phyloP scores from a whole-genome alignment of 1,284 basidiomycete species.

The Irpex rosettiformis region DNA sequence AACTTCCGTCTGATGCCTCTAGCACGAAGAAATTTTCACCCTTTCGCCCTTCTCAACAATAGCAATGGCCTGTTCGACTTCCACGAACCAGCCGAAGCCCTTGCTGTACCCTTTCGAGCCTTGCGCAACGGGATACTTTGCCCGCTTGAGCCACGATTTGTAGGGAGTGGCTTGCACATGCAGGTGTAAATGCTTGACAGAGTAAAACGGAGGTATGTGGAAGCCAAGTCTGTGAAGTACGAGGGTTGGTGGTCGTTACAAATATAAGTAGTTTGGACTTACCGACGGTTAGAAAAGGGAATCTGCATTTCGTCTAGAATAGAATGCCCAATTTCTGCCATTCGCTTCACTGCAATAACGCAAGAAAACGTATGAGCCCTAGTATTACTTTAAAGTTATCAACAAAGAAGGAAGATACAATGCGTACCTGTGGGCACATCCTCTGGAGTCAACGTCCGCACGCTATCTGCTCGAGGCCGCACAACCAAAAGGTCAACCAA shows the following conservation, averaged over 20 bases:
- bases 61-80: conserved; percentile 57
- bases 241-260: background rate
- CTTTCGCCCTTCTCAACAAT: conserved; percentile 54
- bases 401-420: background rate
- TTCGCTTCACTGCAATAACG: conserved; percentile 51
- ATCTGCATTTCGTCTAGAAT: conserved; percentile 47
- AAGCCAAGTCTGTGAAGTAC: conserved; percentile 58
- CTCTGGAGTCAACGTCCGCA: conserved; percentile 41
- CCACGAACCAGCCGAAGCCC: conserved; percentile 77
- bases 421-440: conserved; percentile 50
- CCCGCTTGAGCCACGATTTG: conserved; percentile 35
- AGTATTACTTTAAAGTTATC: background rate
- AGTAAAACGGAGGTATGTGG: conserved; percentile 80
- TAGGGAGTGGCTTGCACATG: conserved; percentile 77
- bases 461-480: conserved; percentile 34
- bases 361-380: background rate
- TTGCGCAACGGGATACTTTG: conserved; percentile 56
- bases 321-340: conserved; percentile 57
- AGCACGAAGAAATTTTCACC: conserved; percentile 56
- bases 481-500: background rate
- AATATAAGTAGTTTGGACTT: conserved; percentile 4
- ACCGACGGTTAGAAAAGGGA: conserved; percentile 44
- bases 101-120: conserved; percentile 48
- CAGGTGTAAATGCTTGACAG: conserved; percentile 78
- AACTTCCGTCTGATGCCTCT: conserved; percentile 16